Evolutionary conservation across 257 asterid genomes (phyloP).

Genomic region (Paraleonurus japonicus): DNA sequence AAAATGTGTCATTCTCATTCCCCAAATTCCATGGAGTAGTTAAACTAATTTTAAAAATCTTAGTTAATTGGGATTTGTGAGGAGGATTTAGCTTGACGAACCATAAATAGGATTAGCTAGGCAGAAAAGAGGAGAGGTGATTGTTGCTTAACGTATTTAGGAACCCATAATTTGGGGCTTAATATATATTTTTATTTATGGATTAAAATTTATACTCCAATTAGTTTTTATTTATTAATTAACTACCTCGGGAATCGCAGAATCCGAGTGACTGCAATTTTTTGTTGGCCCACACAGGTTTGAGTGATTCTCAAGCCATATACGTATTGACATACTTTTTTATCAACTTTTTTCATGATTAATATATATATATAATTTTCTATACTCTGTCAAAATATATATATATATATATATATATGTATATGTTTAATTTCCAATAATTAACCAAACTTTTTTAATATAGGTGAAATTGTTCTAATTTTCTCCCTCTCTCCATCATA

Average conservation of each 20-base stretch:
- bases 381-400: too few relatives aligned
- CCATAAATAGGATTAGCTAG: conserved; percentile 39
- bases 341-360: background rate
- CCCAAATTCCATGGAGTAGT: conserved; percentile 42
- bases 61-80: conserved; percentile 64
- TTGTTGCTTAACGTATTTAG: conserved; percentile 65
- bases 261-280: conserved; percentile 48
- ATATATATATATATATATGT: too few relatives aligned
- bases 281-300: conserved; percentile 30
- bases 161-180: conserved; percentile 27
- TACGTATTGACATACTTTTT: conserved; percentile 22
- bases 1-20: conserved; percentile 40
- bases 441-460: too few relatives aligned
- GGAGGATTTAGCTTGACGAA: conserved; percentile 81
- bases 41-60: conserved; percentile 2
- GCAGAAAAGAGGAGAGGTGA: conserved; percentile 27
- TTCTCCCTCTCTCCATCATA: too few relatives aligned
- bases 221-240: background rate
- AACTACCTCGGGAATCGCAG: conserved; percentile 35
- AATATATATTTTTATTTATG: background rate
- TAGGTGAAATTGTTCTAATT: too few relatives aligned
- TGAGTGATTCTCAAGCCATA: conserved; percentile 49
- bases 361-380: too few relatives aligned
- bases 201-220: background rate
- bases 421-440: too few relatives aligned